Conservation (phyloP, 140 eudicot genomes). For the Oenanthe javanica region DNA sequence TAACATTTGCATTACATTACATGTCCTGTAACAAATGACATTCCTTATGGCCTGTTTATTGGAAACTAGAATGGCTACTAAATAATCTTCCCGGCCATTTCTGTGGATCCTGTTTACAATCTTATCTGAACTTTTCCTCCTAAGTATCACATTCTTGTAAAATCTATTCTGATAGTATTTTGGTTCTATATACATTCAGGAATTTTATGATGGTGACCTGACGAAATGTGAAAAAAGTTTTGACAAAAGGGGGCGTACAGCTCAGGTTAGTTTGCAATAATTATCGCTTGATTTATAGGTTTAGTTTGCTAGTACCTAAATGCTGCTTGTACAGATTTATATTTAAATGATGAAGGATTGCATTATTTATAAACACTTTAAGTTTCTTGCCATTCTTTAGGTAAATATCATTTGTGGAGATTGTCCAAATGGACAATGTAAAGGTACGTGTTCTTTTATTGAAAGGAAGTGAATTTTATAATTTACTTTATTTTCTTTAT, state of each 20-base stretch:
- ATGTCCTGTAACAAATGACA: neutral
- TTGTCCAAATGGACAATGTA: slow-evolving; percentile 72
- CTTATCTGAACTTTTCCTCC: neutral
- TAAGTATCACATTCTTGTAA: neutral
- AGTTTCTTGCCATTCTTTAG: slow-evolving; percentile 26
- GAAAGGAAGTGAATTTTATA: neutral
- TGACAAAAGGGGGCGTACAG: slow-evolving; percentile 88
- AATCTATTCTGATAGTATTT: neutral
- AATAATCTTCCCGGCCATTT: neutral
- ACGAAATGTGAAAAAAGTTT: slow-evolving; percentile 57
- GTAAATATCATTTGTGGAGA: slow-evolving; percentile 76
- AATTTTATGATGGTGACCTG: slow-evolving; percentile 71
- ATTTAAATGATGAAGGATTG: neutral
- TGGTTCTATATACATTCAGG: slow-evolving; percentile 29
- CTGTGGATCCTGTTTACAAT: neutral
- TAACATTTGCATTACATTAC: neutral
- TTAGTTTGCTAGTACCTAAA: neutral
- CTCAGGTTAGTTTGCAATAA: slow-evolving; percentile 46
- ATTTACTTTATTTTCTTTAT: neutral
- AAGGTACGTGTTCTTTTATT: slow-evolving; percentile 41
- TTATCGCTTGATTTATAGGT: slow-evolving; percentile 1
- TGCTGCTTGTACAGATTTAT: neutral
- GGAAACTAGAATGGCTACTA: neutral
- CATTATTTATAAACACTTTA: neutral
- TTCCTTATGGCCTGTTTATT: neutral